Evolutionary conservation across 2,329 filamentous ascomycete genomes (phyloP).

Genomic region (Pestalotiopsis sp.): DNA sequence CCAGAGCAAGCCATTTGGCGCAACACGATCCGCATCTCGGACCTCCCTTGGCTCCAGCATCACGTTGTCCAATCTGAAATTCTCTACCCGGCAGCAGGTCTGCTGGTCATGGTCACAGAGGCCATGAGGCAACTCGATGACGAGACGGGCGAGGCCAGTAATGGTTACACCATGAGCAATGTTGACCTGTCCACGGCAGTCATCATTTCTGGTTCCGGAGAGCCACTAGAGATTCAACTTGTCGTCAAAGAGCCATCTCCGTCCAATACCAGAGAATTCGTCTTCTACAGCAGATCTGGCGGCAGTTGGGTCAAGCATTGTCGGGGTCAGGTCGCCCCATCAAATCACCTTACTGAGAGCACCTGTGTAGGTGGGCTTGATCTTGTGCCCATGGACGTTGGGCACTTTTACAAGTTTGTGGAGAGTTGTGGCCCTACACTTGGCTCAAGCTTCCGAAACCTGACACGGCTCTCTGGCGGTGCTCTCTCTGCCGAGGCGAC

Average conservation of each 20-base stretch:
- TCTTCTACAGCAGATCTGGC: constrained; percentile 7
- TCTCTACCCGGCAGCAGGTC: constrained; percentile 25
- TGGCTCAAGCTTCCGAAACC: constrained; percentile 3
- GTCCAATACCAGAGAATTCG: not conserved
- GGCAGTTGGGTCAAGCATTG: constrained; percentile 10
- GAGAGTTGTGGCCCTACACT: constrained; percentile 7
- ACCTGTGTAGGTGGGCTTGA: not conserved
- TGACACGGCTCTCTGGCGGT: not conserved
- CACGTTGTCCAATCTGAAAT: constrained; percentile 22
- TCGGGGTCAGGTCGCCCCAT: not conserved
- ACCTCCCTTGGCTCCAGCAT: constrained; percentile 22
- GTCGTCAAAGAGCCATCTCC: not conserved
- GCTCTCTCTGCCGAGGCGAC: constrained; percentile 1
- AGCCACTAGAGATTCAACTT: constrained; percentile 6
- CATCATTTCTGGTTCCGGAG: not conserved
- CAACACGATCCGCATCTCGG: constrained; percentile 22
- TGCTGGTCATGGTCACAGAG: constrained; percentile 25
- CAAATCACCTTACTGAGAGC: not conserved
- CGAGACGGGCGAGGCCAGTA: not conserved
- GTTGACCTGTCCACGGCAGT: constrained; percentile 6
- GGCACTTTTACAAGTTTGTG: constrained; percentile 6
- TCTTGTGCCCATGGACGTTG: constrained; percentile 7
- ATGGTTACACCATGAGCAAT: not conserved
- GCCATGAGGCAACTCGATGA: constrained; percentile 24
- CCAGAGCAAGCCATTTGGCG: constrained; percentile 24